These are phyloP conservation scores for Phytophthora kernoviae DNA, from an alignment of 352 stramenopile genomes.

Conservation along the genomic window DNA sequence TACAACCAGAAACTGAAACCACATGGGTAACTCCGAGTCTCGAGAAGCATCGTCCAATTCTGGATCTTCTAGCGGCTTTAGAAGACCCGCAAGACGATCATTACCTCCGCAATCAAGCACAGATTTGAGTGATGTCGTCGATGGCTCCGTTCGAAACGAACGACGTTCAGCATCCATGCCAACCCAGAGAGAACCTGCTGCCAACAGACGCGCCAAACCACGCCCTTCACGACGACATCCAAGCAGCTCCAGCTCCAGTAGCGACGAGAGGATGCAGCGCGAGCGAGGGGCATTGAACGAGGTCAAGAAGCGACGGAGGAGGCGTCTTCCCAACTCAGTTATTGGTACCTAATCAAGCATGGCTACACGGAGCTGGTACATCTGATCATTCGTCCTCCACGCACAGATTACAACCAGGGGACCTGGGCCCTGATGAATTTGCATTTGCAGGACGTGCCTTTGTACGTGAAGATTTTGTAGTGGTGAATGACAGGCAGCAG, in stretches of 20 bases:
- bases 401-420: constrained; percentile 90
- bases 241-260: constrained; percentile 30
- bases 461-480: constrained; percentile 91
- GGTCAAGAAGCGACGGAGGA: constrained; percentile 78
- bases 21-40: constrained; percentile 71
- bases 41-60: constrained; percentile 36
- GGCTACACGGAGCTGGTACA: constrained; percentile 97
- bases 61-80: constrained; percentile 19
- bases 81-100: constrained; percentile 12
- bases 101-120: constrained; percentile 23
- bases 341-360: constrained; percentile 87
- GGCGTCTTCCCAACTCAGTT: constrained; percentile 76
- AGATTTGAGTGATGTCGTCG: constrained; percentile 12
- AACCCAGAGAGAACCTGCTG: constrained; percentile 13
- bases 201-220: constrained; percentile 15
- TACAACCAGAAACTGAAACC: constrained; percentile 7
- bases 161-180: constrained; percentile 39
- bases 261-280: constrained; percentile 23
- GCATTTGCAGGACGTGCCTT: constrained; percentile 88
- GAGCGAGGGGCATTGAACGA: constrained; percentile 76
- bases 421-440: constrained; percentile 93
- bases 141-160: constrained; percentile 2
- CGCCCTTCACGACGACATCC: constrained; percentile 17
- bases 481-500: constrained; percentile 78
- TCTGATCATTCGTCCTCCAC: constrained; percentile 96